Conservation (phyloP, 768 basidiomycete species). For the Mycena crocata region DNA sequence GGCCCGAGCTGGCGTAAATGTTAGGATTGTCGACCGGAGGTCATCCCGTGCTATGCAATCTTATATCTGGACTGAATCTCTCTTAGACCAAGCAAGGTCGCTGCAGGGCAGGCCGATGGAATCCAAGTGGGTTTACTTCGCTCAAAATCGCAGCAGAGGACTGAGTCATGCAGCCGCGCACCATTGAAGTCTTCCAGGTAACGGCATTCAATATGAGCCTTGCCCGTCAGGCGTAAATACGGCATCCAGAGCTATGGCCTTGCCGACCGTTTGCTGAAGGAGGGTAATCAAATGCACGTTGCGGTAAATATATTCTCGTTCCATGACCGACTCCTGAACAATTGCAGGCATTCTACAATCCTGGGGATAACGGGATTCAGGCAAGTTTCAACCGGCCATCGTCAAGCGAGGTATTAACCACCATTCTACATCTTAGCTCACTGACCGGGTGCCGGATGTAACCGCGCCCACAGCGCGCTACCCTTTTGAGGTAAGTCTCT, state of each 20-base stretch:
- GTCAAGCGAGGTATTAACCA: background rate
- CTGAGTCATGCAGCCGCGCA: constrained; percentile 44
- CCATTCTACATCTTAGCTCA: constrained; percentile 54
- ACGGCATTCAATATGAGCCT: background rate
- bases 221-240: background rate
- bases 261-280: constrained; percentile 68
- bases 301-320: constrained; percentile 58
- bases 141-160: background rate
- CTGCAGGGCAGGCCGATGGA: constrained; percentile 70
- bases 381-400: constrained; percentile 44
- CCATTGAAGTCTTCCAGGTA: constrained; percentile 65
- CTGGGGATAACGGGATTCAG: constrained; percentile 68
- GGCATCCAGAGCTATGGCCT: constrained; percentile 77
- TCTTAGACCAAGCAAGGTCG: constrained; percentile 58
- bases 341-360: constrained; percentile 76
- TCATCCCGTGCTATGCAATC: constrained; percentile 28
- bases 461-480: constrained; percentile 72
- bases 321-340: background rate
- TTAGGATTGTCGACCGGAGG: constrained; percentile 72
- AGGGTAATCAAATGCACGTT: constrained; percentile 78
- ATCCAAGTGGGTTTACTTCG: constrained; percentile 63
- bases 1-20: constrained; percentile 65
- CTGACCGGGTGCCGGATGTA: constrained; percentile 71
- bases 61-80: constrained; percentile 2
- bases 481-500: constrained; percentile 69